Conservation (phyloP, 176 grass and related monocot genomes). For the Rhynchospora pubera region DNA sequence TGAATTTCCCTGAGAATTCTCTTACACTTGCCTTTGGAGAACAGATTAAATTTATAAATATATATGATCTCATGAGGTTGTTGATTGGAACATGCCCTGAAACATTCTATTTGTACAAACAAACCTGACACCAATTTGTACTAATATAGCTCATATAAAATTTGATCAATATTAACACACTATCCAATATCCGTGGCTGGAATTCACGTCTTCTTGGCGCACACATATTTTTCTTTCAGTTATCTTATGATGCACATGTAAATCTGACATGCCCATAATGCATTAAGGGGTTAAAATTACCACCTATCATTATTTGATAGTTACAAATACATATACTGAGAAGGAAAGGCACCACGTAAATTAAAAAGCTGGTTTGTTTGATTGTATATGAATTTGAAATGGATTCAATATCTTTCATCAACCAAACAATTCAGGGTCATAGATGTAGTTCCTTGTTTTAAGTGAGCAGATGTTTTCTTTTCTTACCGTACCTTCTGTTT, state of each 20-base stretch:
- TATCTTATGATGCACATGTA: background rate
- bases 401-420: background rate
- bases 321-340: background rate
- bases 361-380: background rate
- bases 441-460: background rate
- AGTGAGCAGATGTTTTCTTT: background rate
- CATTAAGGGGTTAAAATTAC: background rate
- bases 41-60: background rate
- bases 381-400: slow-evolving; percentile 5
- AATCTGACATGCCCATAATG: background rate
- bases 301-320: background rate
- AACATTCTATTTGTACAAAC: background rate
- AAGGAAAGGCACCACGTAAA: background rate
- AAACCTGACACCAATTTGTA: background rate
- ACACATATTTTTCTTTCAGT: background rate
- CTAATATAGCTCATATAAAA: background rate
- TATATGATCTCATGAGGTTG: background rate
- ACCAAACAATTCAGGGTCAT: slow-evolving; percentile 21
- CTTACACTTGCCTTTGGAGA: background rate
- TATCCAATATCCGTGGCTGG: background rate
- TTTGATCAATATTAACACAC: background rate
- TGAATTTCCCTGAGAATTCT: background rate
- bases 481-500: slow-evolving; percentile 6
- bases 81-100: background rate
- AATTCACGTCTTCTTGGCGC: background rate